These are phyloP conservation scores for Mycena filopes DNA, from an alignment of 768 basidiomycete genomes.

Conservation along the genomic window DNA sequence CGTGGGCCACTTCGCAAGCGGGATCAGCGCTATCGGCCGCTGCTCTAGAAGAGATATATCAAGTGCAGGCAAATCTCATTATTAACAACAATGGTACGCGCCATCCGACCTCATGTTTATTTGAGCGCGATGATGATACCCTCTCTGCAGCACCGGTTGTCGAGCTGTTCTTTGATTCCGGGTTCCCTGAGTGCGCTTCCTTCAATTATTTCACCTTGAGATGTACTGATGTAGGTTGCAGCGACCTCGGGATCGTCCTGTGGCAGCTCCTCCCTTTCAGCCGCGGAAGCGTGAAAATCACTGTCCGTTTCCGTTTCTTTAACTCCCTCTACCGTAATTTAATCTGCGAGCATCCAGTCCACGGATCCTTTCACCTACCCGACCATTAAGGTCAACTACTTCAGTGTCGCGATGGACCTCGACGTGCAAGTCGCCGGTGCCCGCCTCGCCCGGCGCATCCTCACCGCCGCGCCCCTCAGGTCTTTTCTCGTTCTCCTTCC, in stretches of 20 bases:
- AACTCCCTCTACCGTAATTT: neutral
- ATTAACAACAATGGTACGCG: slow-evolving; percentile 44
- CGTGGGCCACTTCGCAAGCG: slow-evolving; percentile 58
- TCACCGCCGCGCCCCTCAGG: slow-evolving; percentile 54
- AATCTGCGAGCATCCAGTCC: slow-evolving; percentile 47
- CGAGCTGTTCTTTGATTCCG: slow-evolving; percentile 60
- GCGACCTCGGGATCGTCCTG: slow-evolving; percentile 56
- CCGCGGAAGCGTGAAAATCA: slow-evolving; percentile 46
- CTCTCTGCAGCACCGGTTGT: slow-evolving; percentile 59
- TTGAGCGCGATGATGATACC: too few relatives aligned
- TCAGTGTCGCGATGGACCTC: slow-evolving; percentile 59
- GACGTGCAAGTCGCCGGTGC: slow-evolving; percentile 60
- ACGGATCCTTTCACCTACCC: too few relatives aligned
- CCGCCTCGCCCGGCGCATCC: slow-evolving; percentile 52
- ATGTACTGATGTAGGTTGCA: slow-evolving; percentile 29
- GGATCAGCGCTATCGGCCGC: slow-evolving; percentile 48
- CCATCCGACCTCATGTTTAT: too few relatives aligned
- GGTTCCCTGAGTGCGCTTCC: slow-evolving; percentile 53
- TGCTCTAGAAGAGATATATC: slow-evolving; percentile 54
- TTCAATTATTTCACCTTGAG: neutral
- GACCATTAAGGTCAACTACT: too few relatives aligned
- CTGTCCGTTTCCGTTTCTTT: slow-evolving; percentile 50
- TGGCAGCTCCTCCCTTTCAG: slow-evolving; percentile 68
- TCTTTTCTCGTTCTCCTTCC: slow-evolving; percentile 34
- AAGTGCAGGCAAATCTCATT: slow-evolving; percentile 58